Evolutionary conservation across 352 stramenopile genomes (phyloP).

Genomic region (Pythium vanterpoolii): DNA sequence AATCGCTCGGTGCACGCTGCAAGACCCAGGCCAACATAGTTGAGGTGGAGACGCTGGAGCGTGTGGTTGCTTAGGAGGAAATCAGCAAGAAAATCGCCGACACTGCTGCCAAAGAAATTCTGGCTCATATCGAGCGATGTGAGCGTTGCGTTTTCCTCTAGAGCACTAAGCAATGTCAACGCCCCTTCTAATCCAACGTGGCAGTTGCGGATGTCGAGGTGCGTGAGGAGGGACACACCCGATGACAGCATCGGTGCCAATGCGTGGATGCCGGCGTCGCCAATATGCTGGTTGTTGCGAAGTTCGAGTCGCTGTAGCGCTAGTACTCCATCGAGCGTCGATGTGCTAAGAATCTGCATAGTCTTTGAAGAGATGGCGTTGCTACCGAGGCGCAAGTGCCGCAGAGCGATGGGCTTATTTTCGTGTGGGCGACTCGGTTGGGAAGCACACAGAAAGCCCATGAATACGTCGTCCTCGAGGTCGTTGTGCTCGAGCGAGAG

Average conservation of each 20-base stretch:
- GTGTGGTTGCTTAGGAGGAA: conserved; percentile 58
- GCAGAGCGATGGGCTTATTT: conserved; percentile 29
- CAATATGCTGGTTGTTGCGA: conserved; percentile 61
- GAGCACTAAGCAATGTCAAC: conserved; percentile 48
- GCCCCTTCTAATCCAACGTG: conserved; percentile 63
- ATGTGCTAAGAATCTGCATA: conserved; percentile 38
- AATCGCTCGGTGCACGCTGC: conserved; percentile 47
- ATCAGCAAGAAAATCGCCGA: conserved; percentile 66
- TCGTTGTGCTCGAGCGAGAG: conserved; percentile 81
- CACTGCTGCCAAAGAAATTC: conserved; percentile 64
- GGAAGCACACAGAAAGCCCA: neutral
- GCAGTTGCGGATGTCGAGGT: conserved; percentile 70
- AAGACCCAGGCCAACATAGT: conserved; percentile 60
- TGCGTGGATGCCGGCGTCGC: conserved; percentile 55
- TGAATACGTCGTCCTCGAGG: conserved; percentile 64
- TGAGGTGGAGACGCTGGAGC: conserved; percentile 45
- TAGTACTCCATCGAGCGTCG: conserved; percentile 47
- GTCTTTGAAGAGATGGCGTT: conserved; percentile 57
- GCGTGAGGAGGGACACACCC: conserved; percentile 29
- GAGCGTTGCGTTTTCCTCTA: conserved; percentile 48
- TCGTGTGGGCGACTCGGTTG: neutral
- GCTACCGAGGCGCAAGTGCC: conserved; percentile 49
- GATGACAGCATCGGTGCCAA: conserved; percentile 57
- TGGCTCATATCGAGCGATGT: conserved; percentile 63
- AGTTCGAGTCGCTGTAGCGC: conserved; percentile 55